These are phyloP conservation scores for Chalciporus sp. DNA, from an alignment of 1,284 basidiomycete species.

Conservation along the genomic window DNA sequence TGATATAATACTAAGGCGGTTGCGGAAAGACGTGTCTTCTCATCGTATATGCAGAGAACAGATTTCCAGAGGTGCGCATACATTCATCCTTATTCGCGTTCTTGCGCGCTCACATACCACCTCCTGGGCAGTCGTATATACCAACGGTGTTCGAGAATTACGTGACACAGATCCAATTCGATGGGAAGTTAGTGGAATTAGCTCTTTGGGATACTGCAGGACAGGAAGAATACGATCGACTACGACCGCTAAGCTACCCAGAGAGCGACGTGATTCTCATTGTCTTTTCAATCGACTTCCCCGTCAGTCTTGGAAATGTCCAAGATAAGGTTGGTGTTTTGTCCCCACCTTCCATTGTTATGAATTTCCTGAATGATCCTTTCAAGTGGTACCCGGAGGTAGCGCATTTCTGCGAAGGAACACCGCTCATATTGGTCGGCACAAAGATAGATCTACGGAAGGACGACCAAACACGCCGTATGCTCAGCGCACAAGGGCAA, in stretches of 20 bases:
- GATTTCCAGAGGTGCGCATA: conserved; percentile 88
- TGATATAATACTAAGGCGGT: conserved; percentile 52
- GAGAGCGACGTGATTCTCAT: conserved; percentile 97
- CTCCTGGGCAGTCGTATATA: conserved; percentile 79
- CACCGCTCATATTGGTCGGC: conserved; percentile 90
- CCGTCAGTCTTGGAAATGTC: conserved; percentile 92
- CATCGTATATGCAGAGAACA: conserved; percentile 95
- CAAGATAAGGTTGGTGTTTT: conserved; percentile 76
- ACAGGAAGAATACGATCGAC: conserved; percentile 96
- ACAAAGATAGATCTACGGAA: conserved; percentile 92
- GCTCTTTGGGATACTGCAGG: conserved; percentile 99
- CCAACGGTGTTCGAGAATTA: conserved; percentile 99
- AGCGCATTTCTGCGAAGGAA: conserved; percentile 94
- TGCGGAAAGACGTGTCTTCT: conserved; percentile 91
- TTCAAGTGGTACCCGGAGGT: conserved; percentile 96
- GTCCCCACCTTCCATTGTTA: background rate
- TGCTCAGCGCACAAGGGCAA: conserved; percentile 92
- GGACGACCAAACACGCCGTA: conserved; percentile 87
- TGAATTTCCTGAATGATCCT: conserved; percentile 14
- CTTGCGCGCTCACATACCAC: conserved; percentile 11
- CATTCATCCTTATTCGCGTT: conserved; percentile 8
- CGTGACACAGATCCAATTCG: conserved; percentile 87
- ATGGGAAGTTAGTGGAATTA: conserved; percentile 90
- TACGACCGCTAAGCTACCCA: conserved; percentile 93
- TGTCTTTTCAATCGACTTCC: conserved; percentile 96